Evolutionary conservation across 2,329 filamentous ascomycete species (phyloP).

Genomic region (Talaromyces atroroseus): DNA sequence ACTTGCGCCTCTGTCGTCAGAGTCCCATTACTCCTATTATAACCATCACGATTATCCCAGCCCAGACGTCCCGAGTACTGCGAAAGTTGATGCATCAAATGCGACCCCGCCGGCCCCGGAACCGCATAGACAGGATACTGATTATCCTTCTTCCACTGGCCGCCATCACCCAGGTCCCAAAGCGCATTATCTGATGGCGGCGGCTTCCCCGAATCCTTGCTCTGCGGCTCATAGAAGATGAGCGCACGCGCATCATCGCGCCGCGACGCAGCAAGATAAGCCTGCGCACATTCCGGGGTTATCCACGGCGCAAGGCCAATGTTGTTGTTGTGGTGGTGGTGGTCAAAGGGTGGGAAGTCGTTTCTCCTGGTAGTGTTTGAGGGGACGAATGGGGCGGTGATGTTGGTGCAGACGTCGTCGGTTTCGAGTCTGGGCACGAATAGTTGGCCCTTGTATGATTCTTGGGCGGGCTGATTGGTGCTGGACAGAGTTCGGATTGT

Average conservation of each 20-base stretch:
- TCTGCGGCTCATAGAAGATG: slow-evolving; percentile 50
- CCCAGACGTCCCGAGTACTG: slow-evolving; percentile 72
- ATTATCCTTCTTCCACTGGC: slow-evolving; percentile 65
- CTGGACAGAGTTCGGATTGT: slow-evolving; percentile 73
- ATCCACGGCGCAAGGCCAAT: slow-evolving; percentile 87
- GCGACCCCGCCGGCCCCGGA: slow-evolving; percentile 58
- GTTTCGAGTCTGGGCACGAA: slow-evolving; percentile 69
- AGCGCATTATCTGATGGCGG: slow-evolving; percentile 58
- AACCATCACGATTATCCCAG: slow-evolving; percentile 23
- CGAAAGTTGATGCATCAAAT: slow-evolving; percentile 66
- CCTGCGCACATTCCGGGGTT: slow-evolving; percentile 62
- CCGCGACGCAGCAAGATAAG: slow-evolving; percentile 61
- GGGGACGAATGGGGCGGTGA: slow-evolving; percentile 63
- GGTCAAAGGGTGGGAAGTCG: slow-evolving; percentile 62
- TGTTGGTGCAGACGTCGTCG: slow-evolving; percentile 56
- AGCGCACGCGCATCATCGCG: slow-evolving; percentile 58
- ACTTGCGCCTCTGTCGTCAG: background rate
- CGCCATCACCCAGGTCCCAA: slow-evolving; percentile 67
- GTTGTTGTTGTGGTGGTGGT: too few species aligned
- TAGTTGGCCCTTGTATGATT: slow-evolving; percentile 68
- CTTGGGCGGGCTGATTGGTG: slow-evolving; percentile 57
- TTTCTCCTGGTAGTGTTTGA: slow-evolving; percentile 65
- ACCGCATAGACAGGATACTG: slow-evolving; percentile 80
- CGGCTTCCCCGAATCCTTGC: slow-evolving; percentile 50
- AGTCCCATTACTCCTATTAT: slow-evolving; percentile 15